A percentile compares a stretch with the other conserved stretches of the same genome.
Conservation (phyloP, 306 rosid species). For the Abrus pulchellus region DNA sequence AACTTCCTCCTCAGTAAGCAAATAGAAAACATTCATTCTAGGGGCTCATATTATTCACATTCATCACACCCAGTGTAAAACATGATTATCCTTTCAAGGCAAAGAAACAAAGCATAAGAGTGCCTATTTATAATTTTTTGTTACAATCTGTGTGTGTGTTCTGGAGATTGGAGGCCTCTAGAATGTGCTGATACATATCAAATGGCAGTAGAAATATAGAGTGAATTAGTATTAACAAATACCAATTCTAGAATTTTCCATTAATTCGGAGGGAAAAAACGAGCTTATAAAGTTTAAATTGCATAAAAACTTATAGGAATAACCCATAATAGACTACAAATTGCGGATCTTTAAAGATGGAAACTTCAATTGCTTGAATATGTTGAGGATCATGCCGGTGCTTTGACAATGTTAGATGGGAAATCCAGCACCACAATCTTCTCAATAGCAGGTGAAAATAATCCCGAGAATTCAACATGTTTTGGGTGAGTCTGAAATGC, state of each 20-base stretch:
- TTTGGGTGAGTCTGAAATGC: conserved; percentile 72
- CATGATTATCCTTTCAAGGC: neutral
- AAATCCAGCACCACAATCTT: conserved; percentile 90
- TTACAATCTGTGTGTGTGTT: neutral
- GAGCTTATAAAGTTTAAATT: conserved; percentile 41
- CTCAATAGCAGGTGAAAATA: conserved; percentile 80
- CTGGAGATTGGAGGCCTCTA: neutral
- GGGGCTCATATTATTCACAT: neutral
- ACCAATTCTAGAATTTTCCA: conserved; percentile 33
- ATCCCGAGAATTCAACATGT: conserved; percentile 75
- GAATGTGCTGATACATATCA: neutral
- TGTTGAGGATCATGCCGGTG: conserved; percentile 49
- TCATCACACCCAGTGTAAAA: neutral
- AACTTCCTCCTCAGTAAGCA: conserved; percentile 1
- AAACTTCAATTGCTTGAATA: conserved; percentile 32
- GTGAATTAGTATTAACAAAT: conserved; percentile 33
- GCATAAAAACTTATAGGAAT: conserved; percentile 26
- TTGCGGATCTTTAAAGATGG: conserved; percentile 5
- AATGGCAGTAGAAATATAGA: neutral
- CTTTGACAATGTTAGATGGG: conserved; percentile 70
- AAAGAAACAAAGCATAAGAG: neutral
- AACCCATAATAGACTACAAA: conserved; percentile 34
- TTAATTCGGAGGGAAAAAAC: conserved; percentile 14
- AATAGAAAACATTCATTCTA: neutral
- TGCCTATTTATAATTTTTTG: neutral